Base-by-base conservation (phyloP, 2,329 filamentous ascomycete genomes). In the Escovopsis sp. region DNA sequence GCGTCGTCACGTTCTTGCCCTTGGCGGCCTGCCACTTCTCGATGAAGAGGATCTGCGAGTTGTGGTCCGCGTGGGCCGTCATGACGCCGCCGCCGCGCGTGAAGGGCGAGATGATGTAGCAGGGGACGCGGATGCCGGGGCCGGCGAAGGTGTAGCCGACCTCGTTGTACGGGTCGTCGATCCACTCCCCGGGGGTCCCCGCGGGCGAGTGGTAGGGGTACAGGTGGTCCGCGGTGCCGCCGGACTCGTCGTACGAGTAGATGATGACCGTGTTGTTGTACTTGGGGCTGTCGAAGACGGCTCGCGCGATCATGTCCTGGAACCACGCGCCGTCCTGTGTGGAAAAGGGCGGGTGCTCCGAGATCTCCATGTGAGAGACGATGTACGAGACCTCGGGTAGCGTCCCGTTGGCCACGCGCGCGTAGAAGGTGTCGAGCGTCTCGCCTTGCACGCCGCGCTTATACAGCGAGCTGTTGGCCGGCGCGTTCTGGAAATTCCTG, bases 81-180 rank as follows among this genome's bases (percentile, higher is more conserved):
- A 70, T 72, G 2, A 74, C 68, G 16, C 68, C 63, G 8, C 65
- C 67, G 10, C 67, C 67, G 12, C 70, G 66, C 0, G 70, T 74
- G 63, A 67, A 74, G 0, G 71, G 71, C 0, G 71, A 74, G 42
- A 74, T 61, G 52, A 74, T 71, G 47, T 69, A 68, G 45, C 74
- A 69, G 0, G 71, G 71, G 2, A 74, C 57, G 7, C 71, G 68
- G 50, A 71, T 66, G 25, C 59, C 59, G 11, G 50, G 54, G 5
- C 54, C 54, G 10, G 54, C 48, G 39, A 53, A 59, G 1, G 56
- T 59, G 40, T 55, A 49, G 31, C 66, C 66, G 27, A 65, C 63
- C 4, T 58, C 43, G 15, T 51, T 46, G 32, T 66, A 58, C 1
- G 64, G 61, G 30, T 64, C 58, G 53, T 72, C 58, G 7, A 61